phyloP scores from a whole-genome alignment of 345 rosid species.

The Pseudoturritis turrita region DNA sequence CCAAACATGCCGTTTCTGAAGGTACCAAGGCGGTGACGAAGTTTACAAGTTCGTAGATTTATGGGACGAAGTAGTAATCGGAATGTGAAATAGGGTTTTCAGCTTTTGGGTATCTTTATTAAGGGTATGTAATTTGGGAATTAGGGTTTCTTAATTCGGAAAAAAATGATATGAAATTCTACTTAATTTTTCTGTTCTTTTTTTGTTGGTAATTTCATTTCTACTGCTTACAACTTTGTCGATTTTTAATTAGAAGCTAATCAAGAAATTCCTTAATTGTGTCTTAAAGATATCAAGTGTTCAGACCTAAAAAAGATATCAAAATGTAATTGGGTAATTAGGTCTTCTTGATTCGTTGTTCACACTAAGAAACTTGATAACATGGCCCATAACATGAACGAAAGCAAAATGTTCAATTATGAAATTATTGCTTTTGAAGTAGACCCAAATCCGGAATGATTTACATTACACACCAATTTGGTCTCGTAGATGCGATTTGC shows the following conservation, averaged over 20 bases:
- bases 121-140: not conserved
- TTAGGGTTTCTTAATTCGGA: not conserved
- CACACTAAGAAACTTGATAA: too few species aligned
- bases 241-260: not conserved
- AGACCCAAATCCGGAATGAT: not conserved
- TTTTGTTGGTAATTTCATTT: not conserved
- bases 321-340: too few species aligned
- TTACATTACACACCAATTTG: not conserved
- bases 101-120: not conserved
- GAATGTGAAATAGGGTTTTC: not conserved
- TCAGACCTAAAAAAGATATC: too few species aligned
- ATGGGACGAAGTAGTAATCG: not conserved
- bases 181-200: not conserved
- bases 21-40: slow-evolving; percentile 32
- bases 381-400: not conserved
- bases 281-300: too few species aligned
- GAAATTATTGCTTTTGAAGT: not conserved
- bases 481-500: not conserved
- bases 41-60: slow-evolving; percentile 29
- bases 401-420: not conserved
- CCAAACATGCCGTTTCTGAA: slow-evolving; percentile 33
- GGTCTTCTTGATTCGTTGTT: too few species aligned
- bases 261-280: too few species aligned
- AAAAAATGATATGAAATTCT: not conserved
- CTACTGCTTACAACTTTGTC: not conserved